Conservation (phyloP, 139 green algal species). For the Tetradesmus lagerheimii region DNA sequence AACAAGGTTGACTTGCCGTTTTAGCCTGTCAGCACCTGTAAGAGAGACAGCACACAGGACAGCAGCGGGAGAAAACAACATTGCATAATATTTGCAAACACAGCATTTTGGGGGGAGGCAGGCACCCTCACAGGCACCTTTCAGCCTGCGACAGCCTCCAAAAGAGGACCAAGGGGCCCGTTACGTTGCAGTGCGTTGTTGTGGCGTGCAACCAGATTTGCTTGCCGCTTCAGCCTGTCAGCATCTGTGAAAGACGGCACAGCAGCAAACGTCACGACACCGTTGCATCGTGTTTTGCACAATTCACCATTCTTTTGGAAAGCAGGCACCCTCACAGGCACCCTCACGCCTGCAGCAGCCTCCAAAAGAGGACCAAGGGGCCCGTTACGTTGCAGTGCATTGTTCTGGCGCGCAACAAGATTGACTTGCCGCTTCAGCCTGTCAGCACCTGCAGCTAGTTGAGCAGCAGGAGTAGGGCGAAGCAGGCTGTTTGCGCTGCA, state of each 20-base stretch:
- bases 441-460: constrained; percentile 45
- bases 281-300: too few relatives aligned
- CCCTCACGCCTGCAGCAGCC: too few relatives aligned
- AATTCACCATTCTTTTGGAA: too few relatives aligned
- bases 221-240: constrained; percentile 53
- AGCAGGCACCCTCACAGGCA: too few relatives aligned
- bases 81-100: background rate
- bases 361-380: constrained; percentile 48
- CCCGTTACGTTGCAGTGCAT: background rate
- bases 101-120: too few relatives aligned
- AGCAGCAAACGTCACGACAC: too few relatives aligned
- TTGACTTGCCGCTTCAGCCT: constrained; percentile 47
- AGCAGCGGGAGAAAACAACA: background rate
- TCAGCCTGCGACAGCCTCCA: constrained; percentile 43
- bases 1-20: constrained; percentile 51
- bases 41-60: background rate
- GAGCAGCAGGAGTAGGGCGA: too few relatives aligned
- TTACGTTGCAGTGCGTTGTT: constrained; percentile 28
- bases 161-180: constrained; percentile 48
- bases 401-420: constrained; percentile 50
- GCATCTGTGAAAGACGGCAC: constrained; percentile 28
- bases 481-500: too few relatives aligned
- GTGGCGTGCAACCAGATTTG: constrained; percentile 48
- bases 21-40: constrained; percentile 53
- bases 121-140: too few relatives aligned